These are phyloP conservation scores for Epichloe coenophiala DNA, from an alignment of 2,329 filamentous ascomycete species.

Conservation along the genomic window DNA sequence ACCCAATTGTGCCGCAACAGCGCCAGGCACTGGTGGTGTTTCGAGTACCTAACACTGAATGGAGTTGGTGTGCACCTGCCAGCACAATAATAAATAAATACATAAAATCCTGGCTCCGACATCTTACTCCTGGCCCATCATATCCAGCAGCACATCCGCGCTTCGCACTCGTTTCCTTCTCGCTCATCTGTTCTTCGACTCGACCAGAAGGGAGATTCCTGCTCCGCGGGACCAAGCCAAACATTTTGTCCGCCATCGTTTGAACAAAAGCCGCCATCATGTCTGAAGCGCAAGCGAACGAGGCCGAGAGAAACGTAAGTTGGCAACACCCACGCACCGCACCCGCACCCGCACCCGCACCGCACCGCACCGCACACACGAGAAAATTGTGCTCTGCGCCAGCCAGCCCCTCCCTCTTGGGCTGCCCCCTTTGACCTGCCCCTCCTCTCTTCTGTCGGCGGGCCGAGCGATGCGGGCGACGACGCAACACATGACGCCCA, in stretches of 20 bases:
- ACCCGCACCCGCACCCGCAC: no score
- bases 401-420: constrained; percentile 1
- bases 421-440: constrained; percentile 7
- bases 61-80: neutral
- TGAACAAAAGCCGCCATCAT: constrained; percentile 42
- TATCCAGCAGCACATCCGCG: constrained; percentile 5
- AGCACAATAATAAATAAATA: constrained; percentile 2
- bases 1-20: no score
- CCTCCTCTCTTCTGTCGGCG: constrained; percentile 9
- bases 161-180: constrained; percentile 5
- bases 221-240: constrained; percentile 13
- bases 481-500: neutral
- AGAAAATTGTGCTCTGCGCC: constrained; percentile 9
- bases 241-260: constrained; percentile 10
- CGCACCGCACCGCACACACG: no score
- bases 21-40: neutral
- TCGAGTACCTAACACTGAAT: neutral
- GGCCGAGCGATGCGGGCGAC: neutral
- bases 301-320: constrained; percentile 90
- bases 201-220: constrained; percentile 3
- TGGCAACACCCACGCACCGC: neutral
- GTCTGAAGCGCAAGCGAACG: constrained; percentile 75
- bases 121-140: constrained; percentile 11
- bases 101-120: constrained; percentile 14
- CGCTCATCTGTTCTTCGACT: constrained; percentile 7